phyloP scores from a whole-genome alignment of 208 protist species.

The Porcisia deanei region DNA sequence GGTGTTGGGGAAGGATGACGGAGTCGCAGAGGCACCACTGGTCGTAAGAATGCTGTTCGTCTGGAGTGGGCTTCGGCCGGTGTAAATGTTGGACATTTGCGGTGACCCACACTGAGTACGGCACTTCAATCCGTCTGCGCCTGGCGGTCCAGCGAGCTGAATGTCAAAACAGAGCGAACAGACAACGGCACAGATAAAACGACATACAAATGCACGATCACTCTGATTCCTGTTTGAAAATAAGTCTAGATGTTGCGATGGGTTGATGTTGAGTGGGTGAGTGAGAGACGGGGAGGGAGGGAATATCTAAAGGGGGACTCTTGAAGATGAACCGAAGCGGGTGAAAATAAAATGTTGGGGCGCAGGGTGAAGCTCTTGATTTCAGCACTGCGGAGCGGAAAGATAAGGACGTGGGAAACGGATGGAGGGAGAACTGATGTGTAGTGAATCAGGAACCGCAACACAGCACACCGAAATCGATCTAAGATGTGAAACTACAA shows the following conservation, averaged over 20 bases:
- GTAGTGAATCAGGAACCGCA: background rate
- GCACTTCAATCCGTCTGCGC: background rate
- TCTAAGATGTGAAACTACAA: background rate
- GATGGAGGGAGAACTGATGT: background rate
- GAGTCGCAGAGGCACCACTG: background rate
- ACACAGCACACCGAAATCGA: background rate
- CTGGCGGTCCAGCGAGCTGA: background rate
- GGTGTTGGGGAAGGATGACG: constrained; percentile 16
- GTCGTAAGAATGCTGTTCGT: background rate
- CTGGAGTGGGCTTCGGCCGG: background rate
- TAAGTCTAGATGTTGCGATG: background rate
- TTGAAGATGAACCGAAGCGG: too few species aligned
- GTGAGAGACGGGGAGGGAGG: too few species aligned
- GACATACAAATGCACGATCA: background rate
- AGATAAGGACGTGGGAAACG: background rate
- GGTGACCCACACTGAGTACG: too few species aligned
- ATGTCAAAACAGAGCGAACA: background rate
- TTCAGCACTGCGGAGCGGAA: background rate
- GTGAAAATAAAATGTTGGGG: too few species aligned
- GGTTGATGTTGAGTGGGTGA: background rate
- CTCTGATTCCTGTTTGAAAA: background rate
- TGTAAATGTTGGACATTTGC: background rate
- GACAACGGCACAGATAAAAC: too few species aligned
- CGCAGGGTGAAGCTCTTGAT: background rate
- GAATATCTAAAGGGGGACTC: too few species aligned